Conservation (phyloP, 257 asterid species). For the Striga asiatica region DNA sequence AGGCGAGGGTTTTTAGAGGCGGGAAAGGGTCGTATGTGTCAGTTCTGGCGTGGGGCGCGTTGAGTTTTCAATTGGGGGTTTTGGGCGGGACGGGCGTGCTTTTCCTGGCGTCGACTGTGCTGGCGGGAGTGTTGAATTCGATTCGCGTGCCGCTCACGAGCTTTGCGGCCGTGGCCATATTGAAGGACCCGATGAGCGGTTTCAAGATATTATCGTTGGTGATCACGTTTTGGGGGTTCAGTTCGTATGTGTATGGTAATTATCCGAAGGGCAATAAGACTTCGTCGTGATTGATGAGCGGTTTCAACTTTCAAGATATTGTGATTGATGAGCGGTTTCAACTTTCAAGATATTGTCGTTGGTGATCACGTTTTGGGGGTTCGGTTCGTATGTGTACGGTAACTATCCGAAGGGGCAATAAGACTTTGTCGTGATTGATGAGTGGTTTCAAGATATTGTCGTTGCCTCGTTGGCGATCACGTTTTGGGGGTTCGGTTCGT, state of each 20-base stretch:
- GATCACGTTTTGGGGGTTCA: slow-evolving; percentile 89
- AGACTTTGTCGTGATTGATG: slow-evolving; percentile 16
- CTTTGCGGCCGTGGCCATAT: slow-evolving; percentile 59
- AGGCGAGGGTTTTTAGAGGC: slow-evolving; percentile 50
- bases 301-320: too few species aligned
- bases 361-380: slow-evolving; percentile 82
- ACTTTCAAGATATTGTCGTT: slow-evolving; percentile 76
- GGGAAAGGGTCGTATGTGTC: slow-evolving; percentile 43
- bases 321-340: slow-evolving; percentile 94
- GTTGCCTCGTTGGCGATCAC: slow-evolving; percentile 58
- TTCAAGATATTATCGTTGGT: slow-evolving; percentile 72
- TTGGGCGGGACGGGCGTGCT: slow-evolving; percentile 69
- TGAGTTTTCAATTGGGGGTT: slow-evolving; percentile 75
- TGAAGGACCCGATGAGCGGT: slow-evolving; percentile 86
- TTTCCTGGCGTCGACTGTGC: slow-evolving; percentile 71
- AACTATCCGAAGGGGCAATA: slow-evolving; percentile 30
- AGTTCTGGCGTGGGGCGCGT: slow-evolving; percentile 66
- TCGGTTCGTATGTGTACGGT: slow-evolving; percentile 67
- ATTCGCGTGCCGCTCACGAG: slow-evolving; percentile 78
- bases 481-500: slow-evolving; percentile 87
- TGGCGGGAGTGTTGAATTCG: slow-evolving; percentile 87
- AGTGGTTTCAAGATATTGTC: too few species aligned
- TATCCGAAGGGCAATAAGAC: slow-evolving; percentile 28
- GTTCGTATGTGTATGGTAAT: slow-evolving; percentile 62
- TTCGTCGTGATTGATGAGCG: slow-evolving; percentile 13